Percentiles rank a stretch among this genome's conserved stretches.
These are phyloP conservation scores for Polymyxa betae DNA, from an alignment of 208 protist genomes.

Conservation along the genomic window DNA sequence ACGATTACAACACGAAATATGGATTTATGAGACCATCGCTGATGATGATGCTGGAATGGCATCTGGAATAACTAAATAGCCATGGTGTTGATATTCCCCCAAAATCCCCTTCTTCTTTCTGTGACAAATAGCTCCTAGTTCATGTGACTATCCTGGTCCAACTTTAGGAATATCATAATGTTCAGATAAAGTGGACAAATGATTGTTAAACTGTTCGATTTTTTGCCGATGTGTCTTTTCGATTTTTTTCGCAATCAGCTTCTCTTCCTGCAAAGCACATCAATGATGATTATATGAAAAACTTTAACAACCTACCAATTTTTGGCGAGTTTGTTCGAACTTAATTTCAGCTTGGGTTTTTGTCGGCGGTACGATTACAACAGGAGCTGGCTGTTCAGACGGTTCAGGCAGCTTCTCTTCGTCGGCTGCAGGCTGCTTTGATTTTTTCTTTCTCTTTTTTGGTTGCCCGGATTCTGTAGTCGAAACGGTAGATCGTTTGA, in stretches of 20 bases:
- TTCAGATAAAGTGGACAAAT: constrained; percentile 18
- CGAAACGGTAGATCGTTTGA: not conserved
- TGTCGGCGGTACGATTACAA: not conserved
- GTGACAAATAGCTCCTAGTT: no score
- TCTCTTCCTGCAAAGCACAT: constrained; percentile 34
- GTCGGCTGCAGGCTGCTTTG: not conserved
- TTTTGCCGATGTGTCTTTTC: constrained; percentile 62
- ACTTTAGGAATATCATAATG: constrained; percentile 62
- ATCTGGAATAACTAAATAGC: no score
- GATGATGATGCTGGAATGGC: no score
- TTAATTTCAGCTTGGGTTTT: not conserved
- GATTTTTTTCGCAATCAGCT: constrained; percentile 58
- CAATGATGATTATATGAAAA: not conserved
- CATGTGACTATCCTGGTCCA: constrained; percentile 37
- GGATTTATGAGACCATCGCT: no score
- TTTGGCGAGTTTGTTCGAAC: not conserved
- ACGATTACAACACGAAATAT: no score
- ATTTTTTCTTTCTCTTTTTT: not conserved
- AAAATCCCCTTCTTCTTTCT: no score
- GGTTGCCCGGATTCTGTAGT: not conserved
- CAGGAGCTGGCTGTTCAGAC: not conserved
- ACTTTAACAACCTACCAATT: not conserved
- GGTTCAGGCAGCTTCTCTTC: not conserved
- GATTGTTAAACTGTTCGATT: constrained; percentile 62
- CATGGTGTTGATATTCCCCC: no score